These are phyloP conservation scores for Rhizoctonia solani DNA, from an alignment of 1,284 basidiomycete species.

Conservation along the genomic window DNA sequence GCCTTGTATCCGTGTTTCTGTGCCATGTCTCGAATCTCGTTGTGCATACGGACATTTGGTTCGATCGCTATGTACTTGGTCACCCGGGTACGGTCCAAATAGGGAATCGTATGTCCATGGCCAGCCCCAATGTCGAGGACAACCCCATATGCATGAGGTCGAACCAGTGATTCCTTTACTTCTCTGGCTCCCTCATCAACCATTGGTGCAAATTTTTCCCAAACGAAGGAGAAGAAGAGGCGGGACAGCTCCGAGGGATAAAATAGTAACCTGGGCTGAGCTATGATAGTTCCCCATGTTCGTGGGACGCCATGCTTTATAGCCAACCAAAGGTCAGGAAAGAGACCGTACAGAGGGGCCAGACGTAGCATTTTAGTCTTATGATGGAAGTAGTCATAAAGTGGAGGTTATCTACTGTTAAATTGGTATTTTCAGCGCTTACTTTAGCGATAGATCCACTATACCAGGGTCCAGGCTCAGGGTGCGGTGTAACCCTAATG, in stretches of 20 bases:
- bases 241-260: constrained; percentile 54
- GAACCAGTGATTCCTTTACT: constrained; percentile 57
- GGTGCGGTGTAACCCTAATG: constrained; percentile 26
- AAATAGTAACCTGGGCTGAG: constrained; percentile 53
- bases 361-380: neutral
- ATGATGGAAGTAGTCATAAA: neutral
- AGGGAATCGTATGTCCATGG: constrained; percentile 61
- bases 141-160: constrained; percentile 58
- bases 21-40: constrained; percentile 55
- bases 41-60: constrained; percentile 67
- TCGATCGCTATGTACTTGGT: constrained; percentile 69
- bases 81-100: constrained; percentile 60
- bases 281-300: constrained; percentile 52
- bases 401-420: constrained; percentile 2
- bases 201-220: constrained; percentile 56
- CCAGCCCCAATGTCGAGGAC: constrained; percentile 74
- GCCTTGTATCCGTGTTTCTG: constrained; percentile 58
- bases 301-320: constrained; percentile 53
- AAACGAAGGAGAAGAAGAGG: constrained; percentile 63
- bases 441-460: neutral
- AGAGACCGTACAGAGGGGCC: constrained; percentile 1
- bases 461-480: constrained; percentile 17
- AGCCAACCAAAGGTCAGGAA: constrained; percentile 49
- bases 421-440: neutral
- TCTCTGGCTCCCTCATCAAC: constrained; percentile 52